Conservation (phyloP, 2,329 filamentous ascomycete species). For the Myriosclerotinia duriaeana region DNA sequence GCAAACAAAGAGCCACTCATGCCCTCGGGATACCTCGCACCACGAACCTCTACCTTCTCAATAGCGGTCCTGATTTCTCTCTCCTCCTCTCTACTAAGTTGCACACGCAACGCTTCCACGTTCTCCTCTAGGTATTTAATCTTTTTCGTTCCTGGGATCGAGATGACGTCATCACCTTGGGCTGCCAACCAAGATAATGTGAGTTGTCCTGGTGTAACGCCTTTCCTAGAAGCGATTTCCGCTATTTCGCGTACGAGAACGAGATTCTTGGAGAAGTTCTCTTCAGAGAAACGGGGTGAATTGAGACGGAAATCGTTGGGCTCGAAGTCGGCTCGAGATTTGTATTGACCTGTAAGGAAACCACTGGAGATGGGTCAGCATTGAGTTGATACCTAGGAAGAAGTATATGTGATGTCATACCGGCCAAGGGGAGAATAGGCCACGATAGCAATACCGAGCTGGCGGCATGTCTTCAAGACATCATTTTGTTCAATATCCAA, state of each 20-base stretch:
- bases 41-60: conserved; percentile 50
- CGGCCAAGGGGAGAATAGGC: conserved; percentile 58
- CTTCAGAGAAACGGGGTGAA: conserved; percentile 48
- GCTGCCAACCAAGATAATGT: conserved; percentile 54
- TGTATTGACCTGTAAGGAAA: conserved; percentile 53
- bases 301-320: conserved; percentile 49
- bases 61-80: conserved; percentile 41
- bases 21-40: conserved; percentile 49
- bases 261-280: conserved; percentile 54
- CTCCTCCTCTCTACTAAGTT: conserved; percentile 28
- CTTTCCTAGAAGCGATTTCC: conserved; percentile 51
- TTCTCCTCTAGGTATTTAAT: conserved; percentile 45
- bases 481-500: conserved; percentile 58
- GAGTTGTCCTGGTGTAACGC: conserved; percentile 50
- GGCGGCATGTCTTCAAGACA: conserved; percentile 54
- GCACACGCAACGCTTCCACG: conserved; percentile 29
- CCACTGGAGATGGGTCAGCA: conserved; percentile 42
- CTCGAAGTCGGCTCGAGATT: conserved; percentile 48
- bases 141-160: conserved; percentile 55
- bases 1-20: conserved; percentile 27
- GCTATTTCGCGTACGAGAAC: conserved; percentile 48
- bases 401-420: conserved; percentile 26
- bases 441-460: conserved; percentile 57
- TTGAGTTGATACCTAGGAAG: not conserved
- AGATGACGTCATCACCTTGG: conserved; percentile 53